Evolutionary conservation across 192 early-diverging fungal species (phyloP).

Genomic region (Gryganskiella cystojenkinii): DNA sequence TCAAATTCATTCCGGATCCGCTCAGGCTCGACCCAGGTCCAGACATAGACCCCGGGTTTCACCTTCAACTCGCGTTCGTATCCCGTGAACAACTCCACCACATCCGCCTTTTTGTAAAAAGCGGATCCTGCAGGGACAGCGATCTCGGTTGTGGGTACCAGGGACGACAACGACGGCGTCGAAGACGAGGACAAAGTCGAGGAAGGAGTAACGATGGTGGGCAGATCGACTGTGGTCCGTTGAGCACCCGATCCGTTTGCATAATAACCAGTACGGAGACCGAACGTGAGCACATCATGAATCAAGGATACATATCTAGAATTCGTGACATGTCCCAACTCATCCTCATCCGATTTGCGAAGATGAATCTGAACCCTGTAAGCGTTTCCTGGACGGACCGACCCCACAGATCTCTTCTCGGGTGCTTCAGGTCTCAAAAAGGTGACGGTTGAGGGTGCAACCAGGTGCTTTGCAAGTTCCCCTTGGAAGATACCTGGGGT

Average conservation of each 20-base stretch:
- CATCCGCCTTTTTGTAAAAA: conserved; percentile 26
- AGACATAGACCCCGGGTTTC: conserved; percentile 36
- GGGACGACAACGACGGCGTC: no score
- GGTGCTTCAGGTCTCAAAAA: conserved; percentile 23
- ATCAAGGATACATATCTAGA: conserved; percentile 39
- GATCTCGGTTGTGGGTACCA: not conserved
- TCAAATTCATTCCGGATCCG: conserved; percentile 24
- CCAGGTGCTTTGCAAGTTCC: conserved; percentile 1
- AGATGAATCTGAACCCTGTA: conserved; percentile 36
- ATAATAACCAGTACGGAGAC: conserved; percentile 42
- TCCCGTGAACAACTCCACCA: conserved; percentile 38
- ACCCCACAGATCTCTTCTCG: not conserved
- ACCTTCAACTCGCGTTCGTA: conserved; percentile 50
- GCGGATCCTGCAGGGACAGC: conserved; percentile 31
- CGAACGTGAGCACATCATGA: conserved; percentile 51
- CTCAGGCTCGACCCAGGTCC: conserved; percentile 45
- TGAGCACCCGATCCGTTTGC: conserved; percentile 26
- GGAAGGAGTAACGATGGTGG: no score
- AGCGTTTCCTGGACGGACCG: conserved; percentile 30
- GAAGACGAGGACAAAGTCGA: no score
- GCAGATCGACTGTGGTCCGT: conserved; percentile 16
- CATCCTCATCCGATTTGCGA: conserved; percentile 50
- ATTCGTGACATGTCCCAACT: conserved; percentile 53
- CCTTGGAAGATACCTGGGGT: conserved; percentile 21
- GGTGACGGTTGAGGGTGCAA: conserved; percentile 10